Evolutionary conservation across 352 stramenopile species (phyloP), one percentile per base, ranked within the genome.

Genomic region (Phytophthora palmivora): DNA sequence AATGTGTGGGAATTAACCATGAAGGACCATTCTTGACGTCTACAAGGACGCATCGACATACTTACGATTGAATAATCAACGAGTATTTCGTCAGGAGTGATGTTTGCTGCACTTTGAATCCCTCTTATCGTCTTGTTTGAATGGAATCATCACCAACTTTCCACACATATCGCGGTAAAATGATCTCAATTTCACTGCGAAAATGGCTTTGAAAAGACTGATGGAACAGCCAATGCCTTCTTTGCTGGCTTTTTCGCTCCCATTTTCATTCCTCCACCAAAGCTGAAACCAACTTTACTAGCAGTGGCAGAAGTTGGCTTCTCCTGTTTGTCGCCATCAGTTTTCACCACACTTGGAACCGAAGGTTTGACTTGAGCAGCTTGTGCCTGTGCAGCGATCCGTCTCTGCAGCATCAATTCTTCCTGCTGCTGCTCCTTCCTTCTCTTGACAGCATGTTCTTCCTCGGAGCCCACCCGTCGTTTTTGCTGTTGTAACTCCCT

Each of bases 351-450:
- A 28, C 24, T 28, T 11, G 39, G 15, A 3, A 21, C 10, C 16
- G 42, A 3, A 3, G 24, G 32, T 7, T 36, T 47, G 8, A 15
- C 10, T 15, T 52, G 45, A 6, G 42, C 21, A 8, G 26, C 58
- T 33, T 67, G 51, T 12, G 55, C 41, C 4, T 75, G 66, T 4
- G 63, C 48, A 36, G 67, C 51, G n/a, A 86, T 72, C 12, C 71
- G 51, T 16, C 68, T 67, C 58, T 84, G 76, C 9, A 86, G 37
- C 47, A 76, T 56, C 9, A 66, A 8, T 1, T 63, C 53, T 36
- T 82, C 71, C 37, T 78, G 53, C 24, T 74, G 57, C 41, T 76
- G 67, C 39, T 83, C 67, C 14, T 66, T 83, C n/a, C 59, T 66
- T 8, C 69, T 60, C 52, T 82, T 80, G 4, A 37, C 21, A 19